These are phyloP conservation scores for Erodium maritimum DNA, from an alignment of 345 rosid genomes.

Conservation along the genomic window DNA sequence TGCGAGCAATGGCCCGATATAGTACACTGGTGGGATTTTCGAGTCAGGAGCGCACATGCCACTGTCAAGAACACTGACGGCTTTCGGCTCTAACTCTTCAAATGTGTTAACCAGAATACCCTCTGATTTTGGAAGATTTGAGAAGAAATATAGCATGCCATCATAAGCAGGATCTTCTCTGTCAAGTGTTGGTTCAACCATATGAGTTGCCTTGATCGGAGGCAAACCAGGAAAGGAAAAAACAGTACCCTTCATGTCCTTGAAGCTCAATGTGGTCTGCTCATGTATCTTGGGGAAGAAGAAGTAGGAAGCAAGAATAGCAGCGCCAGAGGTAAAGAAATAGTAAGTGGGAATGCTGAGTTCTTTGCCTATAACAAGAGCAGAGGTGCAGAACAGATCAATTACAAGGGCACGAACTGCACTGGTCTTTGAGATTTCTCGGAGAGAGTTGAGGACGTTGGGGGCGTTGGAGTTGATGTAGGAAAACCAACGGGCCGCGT, in stretches of 20 bases:
- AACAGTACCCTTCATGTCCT: conserved; percentile 6
- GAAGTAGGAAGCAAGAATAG: not conserved
- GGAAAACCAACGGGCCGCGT: conserved; percentile 2
- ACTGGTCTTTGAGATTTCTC: conserved; percentile 2
- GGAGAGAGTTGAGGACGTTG: conserved; percentile 3
- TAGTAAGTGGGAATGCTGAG: conserved; percentile 8
- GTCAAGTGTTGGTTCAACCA: conserved; percentile 19
- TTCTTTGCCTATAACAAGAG: conserved; percentile 1
- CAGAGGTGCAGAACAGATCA: conserved; percentile 7
- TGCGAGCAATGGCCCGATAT: conserved; percentile 22
- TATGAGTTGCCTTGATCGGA: conserved; percentile 14
- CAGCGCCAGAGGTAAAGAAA: conserved; percentile 3
- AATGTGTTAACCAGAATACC: conserved; percentile 23
- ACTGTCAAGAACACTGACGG: conserved; percentile 6
- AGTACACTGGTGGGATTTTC: conserved; percentile 13
- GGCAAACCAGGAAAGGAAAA: conserved; percentile 22
- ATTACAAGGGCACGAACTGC: conserved; percentile 5
- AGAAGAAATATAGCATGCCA: conserved; percentile 5
- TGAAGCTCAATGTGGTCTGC: conserved; percentile 14
- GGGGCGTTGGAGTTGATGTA: conserved; percentile 6
- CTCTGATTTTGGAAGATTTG: conserved; percentile 1
- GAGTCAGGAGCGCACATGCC: conserved; percentile 9
- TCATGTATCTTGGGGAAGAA: conserved; percentile 9
- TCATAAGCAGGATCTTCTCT: conserved; percentile 11
- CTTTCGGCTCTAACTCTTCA: conserved; percentile 20